A percentile compares a stretch with the other conserved stretches of the same genome.
These are phyloP conservation scores for Vaccinium macrocarpon DNA, from an alignment of 148 eudicot genomes.

Conservation along the genomic window DNA sequence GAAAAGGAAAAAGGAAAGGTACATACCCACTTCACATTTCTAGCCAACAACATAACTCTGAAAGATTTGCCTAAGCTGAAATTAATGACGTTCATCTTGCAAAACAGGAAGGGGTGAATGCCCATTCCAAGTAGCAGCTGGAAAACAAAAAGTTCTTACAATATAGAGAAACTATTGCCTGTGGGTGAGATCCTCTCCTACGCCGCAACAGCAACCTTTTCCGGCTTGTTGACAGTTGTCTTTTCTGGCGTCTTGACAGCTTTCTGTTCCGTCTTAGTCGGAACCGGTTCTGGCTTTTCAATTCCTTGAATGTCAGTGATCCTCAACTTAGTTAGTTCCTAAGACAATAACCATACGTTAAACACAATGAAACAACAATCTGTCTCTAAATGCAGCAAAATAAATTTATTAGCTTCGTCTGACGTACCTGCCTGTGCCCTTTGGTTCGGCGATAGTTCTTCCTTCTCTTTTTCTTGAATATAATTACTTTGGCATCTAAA, in stretches of 20 bases:
- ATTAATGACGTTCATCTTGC: neutral
- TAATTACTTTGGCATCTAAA: slow-evolving; percentile 90
- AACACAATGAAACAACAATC: slow-evolving; percentile 5
- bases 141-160: neutral
- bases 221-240: slow-evolving; percentile 35
- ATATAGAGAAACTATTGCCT: slow-evolving; percentile 1
- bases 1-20: neutral
- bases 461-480: slow-evolving; percentile 93
- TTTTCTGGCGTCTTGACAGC: slow-evolving; percentile 46
- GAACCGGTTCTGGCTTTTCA: slow-evolving; percentile 57
- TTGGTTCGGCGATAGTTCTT: slow-evolving; percentile 93
- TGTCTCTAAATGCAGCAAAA: neutral
- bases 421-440: slow-evolving; percentile 90
- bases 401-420: neutral
- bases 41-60: neutral
- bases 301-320: slow-evolving; percentile 85
- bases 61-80: slow-evolving; percentile 6
- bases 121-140: neutral
- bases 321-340: slow-evolving; percentile 91
- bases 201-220: slow-evolving; percentile 46
- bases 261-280: slow-evolving; percentile 34
- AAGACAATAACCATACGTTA: slow-evolving; percentile 17
- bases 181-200: slow-evolving; percentile 19
- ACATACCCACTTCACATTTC: neutral
- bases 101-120: neutral